A percentile compares a stretch with the other conserved stretches of the same genome.
phyloP scores from a whole-genome alignment of 2,329 filamentous ascomycete species.

The Penicillium janthinellum region DNA sequence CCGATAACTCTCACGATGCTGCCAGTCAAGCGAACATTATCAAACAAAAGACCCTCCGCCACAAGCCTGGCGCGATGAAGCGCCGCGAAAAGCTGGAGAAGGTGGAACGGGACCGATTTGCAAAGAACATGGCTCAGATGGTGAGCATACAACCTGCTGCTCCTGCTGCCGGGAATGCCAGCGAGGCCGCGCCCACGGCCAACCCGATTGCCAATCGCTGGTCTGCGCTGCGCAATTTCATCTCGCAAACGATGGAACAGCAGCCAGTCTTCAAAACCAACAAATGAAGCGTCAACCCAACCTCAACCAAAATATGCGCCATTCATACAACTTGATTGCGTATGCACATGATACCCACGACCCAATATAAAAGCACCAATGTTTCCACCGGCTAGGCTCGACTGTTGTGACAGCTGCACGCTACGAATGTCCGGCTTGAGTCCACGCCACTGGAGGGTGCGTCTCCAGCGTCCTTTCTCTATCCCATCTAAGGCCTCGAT shows the following conservation, averaged over 20 bases:
- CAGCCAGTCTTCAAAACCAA: constrained; percentile 69
- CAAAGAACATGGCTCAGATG: constrained; percentile 77
- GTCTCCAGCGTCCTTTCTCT: neutral
- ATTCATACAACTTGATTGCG: neutral
- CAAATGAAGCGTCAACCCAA: constrained; percentile 25
- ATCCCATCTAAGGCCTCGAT: neutral
- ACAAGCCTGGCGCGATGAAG: constrained; percentile 77
- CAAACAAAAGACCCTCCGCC: constrained; percentile 72
- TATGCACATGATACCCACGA: neutral
- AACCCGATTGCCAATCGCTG: constrained; percentile 63
- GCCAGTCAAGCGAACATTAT: constrained; percentile 66
- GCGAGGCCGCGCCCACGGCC: constrained; percentile 20
- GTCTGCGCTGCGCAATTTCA: constrained; percentile 80
- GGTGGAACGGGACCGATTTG: constrained; percentile 81
- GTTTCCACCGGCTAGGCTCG: neutral
- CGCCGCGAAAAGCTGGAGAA: constrained; percentile 77
- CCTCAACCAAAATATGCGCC: neutral
- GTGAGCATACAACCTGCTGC: constrained; percentile 43
- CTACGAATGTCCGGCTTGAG: neutral
- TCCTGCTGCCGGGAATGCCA: constrained; percentile 31
- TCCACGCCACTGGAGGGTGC: neutral
- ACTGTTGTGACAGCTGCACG: neutral
- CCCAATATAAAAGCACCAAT: neutral
- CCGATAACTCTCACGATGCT: constrained; percentile 51
- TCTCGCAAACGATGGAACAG: constrained; percentile 85